Percentiles rank a stretch among this genome's conserved stretches.
phyloP scores from a whole-genome alignment of 306 rosid species.

The Crataegus laevigata region DNA sequence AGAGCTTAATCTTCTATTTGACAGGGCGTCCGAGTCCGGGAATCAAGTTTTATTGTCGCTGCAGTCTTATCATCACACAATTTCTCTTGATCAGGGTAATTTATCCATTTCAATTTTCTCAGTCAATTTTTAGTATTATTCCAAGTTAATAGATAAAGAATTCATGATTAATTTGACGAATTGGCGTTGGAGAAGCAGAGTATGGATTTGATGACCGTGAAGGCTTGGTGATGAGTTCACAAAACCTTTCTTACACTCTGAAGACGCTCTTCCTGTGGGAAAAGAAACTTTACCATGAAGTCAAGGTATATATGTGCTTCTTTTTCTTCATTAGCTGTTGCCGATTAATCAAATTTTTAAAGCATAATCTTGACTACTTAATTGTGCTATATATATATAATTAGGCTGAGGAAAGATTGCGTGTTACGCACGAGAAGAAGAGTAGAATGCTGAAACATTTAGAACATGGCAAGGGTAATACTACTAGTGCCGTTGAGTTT shows the following conservation, averaged over 20 bases:
- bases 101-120: not conserved
- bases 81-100: slow-evolving; percentile 43
- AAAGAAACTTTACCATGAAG: slow-evolving; percentile 73
- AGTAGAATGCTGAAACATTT: slow-evolving; percentile 45
- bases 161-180: not conserved
- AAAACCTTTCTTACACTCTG: slow-evolving; percentile 45
- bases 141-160: not conserved
- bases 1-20: slow-evolving; percentile 53
- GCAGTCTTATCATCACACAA: slow-evolving; percentile 30
- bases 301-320: slow-evolving; percentile 39
- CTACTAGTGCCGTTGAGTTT: slow-evolving; percentile 15
- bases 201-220: slow-evolving; percentile 16
- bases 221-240: slow-evolving; percentile 22
- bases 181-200: slow-evolving; percentile 28
- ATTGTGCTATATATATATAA: not conserved
- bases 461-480: slow-evolving; percentile 23
- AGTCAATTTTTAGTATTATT: not conserved
- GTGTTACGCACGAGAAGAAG: slow-evolving; percentile 54
- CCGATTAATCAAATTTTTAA: not conserved
- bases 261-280: slow-evolving; percentile 70
- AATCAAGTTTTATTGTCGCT: slow-evolving; percentile 43
- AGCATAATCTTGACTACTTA: not conserved
- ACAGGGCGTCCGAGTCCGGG: slow-evolving; percentile 64
- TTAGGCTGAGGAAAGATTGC: slow-evolving; percentile 73
- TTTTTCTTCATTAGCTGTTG: not conserved